These are phyloP conservation scores for Calonectria honghensis DNA, from an alignment of 2,329 filamentous ascomycete species.

Conservation along the genomic window DNA sequence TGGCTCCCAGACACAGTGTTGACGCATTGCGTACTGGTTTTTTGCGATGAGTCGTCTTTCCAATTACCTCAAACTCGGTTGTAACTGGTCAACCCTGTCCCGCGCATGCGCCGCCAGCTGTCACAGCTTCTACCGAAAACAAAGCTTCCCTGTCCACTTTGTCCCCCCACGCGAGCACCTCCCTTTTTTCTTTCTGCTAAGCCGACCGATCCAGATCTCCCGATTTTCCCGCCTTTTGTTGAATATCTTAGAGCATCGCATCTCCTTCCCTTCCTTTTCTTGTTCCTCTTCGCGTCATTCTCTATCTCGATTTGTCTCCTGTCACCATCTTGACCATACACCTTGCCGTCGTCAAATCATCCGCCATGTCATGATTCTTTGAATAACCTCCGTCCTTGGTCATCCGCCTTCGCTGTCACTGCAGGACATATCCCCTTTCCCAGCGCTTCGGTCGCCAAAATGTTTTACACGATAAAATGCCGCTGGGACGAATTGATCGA, in stretches of 20 bases:
- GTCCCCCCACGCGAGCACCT: constrained; percentile 24
- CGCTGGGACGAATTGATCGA: constrained; percentile 51
- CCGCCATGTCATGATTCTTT: constrained; percentile 46
- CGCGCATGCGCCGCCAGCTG: constrained; percentile 42
- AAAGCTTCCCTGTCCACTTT: constrained; percentile 24
- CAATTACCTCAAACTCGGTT: constrained; percentile 7
- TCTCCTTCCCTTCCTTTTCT: not conserved
- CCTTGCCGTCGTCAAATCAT: not conserved
- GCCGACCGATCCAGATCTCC: not conserved
- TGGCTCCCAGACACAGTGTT: not conserved
- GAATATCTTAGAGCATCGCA: not conserved
- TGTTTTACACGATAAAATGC: constrained; percentile 47
- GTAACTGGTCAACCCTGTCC: constrained; percentile 18
- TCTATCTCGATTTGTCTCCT: not conserved
- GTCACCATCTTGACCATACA: not conserved
- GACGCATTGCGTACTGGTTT: not conserved
- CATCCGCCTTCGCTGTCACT: constrained; percentile 12
- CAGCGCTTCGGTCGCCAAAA: constrained; percentile 38
- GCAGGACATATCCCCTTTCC: not conserved
- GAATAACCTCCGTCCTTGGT: constrained; percentile 35
- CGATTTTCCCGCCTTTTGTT: not conserved
- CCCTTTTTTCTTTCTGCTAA: constrained; percentile 10
- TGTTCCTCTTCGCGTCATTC: not conserved
- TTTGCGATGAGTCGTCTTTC: constrained; percentile 9
- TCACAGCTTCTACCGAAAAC: constrained; percentile 31